Evolutionary conservation across 2,329 filamentous ascomycete genomes (phyloP).

Genomic region (Trichoderma arundinaceum): DNA sequence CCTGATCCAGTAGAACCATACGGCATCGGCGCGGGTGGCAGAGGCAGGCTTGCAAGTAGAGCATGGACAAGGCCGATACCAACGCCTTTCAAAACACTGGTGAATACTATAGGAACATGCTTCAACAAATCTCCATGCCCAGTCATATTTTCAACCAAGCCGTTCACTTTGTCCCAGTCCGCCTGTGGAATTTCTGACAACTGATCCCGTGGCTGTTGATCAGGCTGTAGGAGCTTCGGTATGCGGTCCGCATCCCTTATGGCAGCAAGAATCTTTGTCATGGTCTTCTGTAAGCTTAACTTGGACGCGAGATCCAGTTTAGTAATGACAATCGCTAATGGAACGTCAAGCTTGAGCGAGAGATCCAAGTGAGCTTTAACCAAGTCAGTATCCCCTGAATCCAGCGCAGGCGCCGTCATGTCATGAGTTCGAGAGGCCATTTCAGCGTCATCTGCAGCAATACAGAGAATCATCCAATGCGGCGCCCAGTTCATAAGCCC

Average conservation of each 20-base stretch:
- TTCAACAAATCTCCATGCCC: constrained; percentile 50
- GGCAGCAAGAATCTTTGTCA: constrained; percentile 75
- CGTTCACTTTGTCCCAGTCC: constrained; percentile 64
- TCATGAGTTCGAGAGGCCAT: constrained; percentile 36
- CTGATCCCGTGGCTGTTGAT: constrained; percentile 55
- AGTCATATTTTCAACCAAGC: constrained; percentile 58
- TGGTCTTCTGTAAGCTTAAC: constrained; percentile 68
- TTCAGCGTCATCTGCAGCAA: constrained; percentile 77
- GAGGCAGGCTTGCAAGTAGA: constrained; percentile 75
- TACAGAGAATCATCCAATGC: constrained; percentile 89
- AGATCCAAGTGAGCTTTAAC: constrained; percentile 82
- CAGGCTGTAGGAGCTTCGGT: constrained; percentile 73
- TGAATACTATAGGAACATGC: constrained; percentile 83
- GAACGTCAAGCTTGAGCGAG: constrained; percentile 79
- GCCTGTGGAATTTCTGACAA: constrained; percentile 61
- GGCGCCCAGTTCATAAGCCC: constrained; percentile 95
- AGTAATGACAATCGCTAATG: constrained; percentile 82
- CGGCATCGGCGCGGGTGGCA: constrained; percentile 62
- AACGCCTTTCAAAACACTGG: constrained; percentile 82
- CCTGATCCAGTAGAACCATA: constrained; percentile 61
- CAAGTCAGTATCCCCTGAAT: constrained; percentile 65
- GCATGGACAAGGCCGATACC: constrained; percentile 85
- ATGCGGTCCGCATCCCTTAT: constrained; percentile 77
- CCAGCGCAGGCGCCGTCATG: constrained; percentile 1
- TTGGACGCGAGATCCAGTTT: constrained; percentile 89